Base-by-base conservation (phyloP, 176 grass and related monocot species). In the Eragrostis nindensis region DNA sequence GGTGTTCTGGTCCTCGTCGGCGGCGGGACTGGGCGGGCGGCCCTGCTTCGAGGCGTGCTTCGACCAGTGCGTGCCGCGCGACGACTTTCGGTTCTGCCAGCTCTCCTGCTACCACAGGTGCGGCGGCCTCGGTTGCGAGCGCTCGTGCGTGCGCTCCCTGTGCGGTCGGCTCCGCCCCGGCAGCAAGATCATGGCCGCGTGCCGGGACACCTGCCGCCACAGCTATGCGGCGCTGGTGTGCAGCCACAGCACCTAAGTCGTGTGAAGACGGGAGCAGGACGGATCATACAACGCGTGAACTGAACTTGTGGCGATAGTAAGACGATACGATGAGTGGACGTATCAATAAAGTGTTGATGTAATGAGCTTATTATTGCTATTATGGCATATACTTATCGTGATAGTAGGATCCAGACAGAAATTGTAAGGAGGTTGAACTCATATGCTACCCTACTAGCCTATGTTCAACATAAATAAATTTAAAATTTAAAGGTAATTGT, bases 51-150 rank as follows among this genome's bases (percentile, higher is more conserved):
- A 62, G 54, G 78, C 71, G 43, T 87, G 85, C 78, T 87, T 82
- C 64, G 78, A 87, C 72, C 85, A 87, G 78, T 87, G 85, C 85
- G 54, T 87, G 54, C 64, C 44, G 24, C 78, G 72, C 44, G 71
- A 82, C 21, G 85, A 87, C 43, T 87, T 82, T 64, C 76, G 71
- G 71, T 87, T 87, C 78, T 87, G 85, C 78, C 78, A 87, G 72
- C 59, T 76, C 85, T 63, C 78, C 11, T 87, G 85, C 78, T 82
- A 82, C 85, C 62, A n/a, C 71, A 30, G 71, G 54, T 87, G 85
- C 78, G 11, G 4, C 42, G 36, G 19, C 32, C 2, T 19, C 30
- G 78, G 61, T 16, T 76, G 32, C 32, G 32, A 76, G 54, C 64
- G 19, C 16, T 22, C 78, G 62, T 87, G 85, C 78, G 64, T 60